A percentile compares a stretch with the other conserved stretches of the same genome.
Conservation (phyloP, 768 basidiomycete genomes). For the Boletus subparvulus region DNA sequence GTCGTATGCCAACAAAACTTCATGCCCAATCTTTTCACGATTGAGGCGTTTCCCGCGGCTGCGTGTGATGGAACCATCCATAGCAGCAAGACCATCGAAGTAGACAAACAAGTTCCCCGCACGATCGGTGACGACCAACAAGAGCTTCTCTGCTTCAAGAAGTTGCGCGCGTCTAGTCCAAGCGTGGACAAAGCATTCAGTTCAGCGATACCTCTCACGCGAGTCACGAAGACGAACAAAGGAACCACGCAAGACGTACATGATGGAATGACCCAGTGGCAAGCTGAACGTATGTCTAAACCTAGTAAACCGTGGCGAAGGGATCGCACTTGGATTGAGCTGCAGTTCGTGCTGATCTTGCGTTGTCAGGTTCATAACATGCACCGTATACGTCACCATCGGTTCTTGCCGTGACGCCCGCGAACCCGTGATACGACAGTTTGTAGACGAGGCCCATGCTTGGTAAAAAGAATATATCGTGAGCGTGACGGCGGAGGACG, state of each 20-base stretch:
- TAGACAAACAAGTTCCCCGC: slow-evolving; percentile 38
- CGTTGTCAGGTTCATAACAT: slow-evolving; percentile 28
- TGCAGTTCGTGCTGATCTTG: slow-evolving; percentile 30
- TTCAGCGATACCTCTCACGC: background rate
- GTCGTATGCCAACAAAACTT: slow-evolving; percentile 50
- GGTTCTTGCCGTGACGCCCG: slow-evolving; percentile 18
- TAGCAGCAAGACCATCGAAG: slow-evolving; percentile 33
- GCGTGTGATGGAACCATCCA: slow-evolving; percentile 34
- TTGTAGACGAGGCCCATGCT: background rate
- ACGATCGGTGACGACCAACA: slow-evolving; percentile 42
- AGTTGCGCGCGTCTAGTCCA: slow-evolving; percentile 39
- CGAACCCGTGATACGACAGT: slow-evolving; percentile 3
- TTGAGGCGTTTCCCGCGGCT: slow-evolving; percentile 35
- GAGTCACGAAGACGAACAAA: background rate
- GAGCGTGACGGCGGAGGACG: background rate
- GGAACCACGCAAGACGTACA: slow-evolving; percentile 2
- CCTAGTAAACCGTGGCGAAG: too few species aligned
- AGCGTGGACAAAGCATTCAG: background rate
- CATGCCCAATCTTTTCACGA: slow-evolving; percentile 46
- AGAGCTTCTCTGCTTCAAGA: slow-evolving; percentile 39
- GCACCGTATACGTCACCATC: slow-evolving; percentile 19
- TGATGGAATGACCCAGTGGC: slow-evolving; percentile 19
- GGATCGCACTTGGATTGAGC: too few species aligned
- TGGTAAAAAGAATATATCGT: background rate
- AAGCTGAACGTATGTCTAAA: too few species aligned